Conservation (phyloP, 2,329 filamentous ascomycete species). For the Cadophora sp. region DNA sequence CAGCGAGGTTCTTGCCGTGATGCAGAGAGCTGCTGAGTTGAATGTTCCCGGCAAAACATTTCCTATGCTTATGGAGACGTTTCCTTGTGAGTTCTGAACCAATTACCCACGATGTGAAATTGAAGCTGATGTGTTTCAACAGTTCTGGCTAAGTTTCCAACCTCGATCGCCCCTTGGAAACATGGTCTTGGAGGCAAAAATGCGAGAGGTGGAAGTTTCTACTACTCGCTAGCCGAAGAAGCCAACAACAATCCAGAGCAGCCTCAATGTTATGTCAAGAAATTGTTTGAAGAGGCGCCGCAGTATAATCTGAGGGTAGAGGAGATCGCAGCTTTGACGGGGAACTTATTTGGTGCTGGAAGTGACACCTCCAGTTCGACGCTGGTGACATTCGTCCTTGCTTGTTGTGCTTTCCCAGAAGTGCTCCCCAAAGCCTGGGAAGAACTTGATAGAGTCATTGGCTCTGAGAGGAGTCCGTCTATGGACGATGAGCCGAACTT, state of each 20-base stretch:
- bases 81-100: slow-evolving; percentile 31
- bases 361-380: slow-evolving; percentile 48
- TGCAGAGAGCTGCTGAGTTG: slow-evolving; percentile 37
- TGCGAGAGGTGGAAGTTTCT: slow-evolving; percentile 32
- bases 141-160: slow-evolving; percentile 38
- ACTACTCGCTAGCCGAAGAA: slow-evolving; percentile 37
- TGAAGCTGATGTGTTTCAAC: not conserved
- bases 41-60: slow-evolving; percentile 38
- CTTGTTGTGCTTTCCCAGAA: slow-evolving; percentile 45
- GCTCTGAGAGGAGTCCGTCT: slow-evolving; percentile 52
- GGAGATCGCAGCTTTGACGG: slow-evolving; percentile 39
- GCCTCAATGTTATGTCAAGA: slow-evolving; percentile 34
- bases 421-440: slow-evolving; percentile 43
- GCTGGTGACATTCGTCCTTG: slow-evolving; percentile 48
- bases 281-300: slow-evolving; percentile 37
- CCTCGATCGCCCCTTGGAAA: slow-evolving; percentile 36
- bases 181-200: slow-evolving; percentile 33
- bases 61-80: slow-evolving; percentile 39
- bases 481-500: slow-evolving; percentile 54
- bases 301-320: slow-evolving; percentile 31
- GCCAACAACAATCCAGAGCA: slow-evolving; percentile 34
- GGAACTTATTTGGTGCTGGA: slow-evolving; percentile 52
- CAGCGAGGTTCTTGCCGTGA: slow-evolving; percentile 35
- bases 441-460: slow-evolving; percentile 57
- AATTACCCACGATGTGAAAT: no score